Percentiles rank a stretch among this genome's conserved stretches.
These are phyloP conservation scores for Xylaria curta DNA, from an alignment of 495 filamentous ascomycete genomes.

Conservation along the genomic window DNA sequence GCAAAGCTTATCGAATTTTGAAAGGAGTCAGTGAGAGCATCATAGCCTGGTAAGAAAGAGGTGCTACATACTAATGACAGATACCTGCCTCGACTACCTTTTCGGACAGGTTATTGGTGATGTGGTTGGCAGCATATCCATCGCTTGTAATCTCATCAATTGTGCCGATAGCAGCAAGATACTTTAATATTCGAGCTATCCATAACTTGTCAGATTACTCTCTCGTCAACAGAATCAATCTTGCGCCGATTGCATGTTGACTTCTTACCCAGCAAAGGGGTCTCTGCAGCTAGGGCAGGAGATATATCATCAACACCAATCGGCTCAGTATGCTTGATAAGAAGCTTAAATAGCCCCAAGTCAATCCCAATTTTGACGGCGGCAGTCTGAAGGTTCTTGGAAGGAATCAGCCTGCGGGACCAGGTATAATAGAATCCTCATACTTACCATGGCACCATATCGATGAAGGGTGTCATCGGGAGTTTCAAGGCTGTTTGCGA, in stretches of 20 bases:
- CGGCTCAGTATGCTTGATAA: background rate
- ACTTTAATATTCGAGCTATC: background rate
- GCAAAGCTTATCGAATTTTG: background rate
- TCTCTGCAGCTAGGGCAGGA: too few species aligned
- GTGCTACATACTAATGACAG: background rate
- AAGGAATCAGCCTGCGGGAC: too few species aligned
- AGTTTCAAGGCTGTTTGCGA: background rate
- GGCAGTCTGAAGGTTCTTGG: conserved; percentile 2
- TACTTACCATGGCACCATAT: background rate
- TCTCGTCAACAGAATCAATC: too few species aligned
- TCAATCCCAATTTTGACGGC: background rate
- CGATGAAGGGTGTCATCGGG: background rate
- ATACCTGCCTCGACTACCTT: background rate
- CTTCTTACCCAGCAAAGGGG: background rate
- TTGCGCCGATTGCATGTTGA: background rate
- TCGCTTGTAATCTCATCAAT: background rate
- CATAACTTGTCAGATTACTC: background rate
- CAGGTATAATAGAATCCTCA: background rate
- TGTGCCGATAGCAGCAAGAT: background rate
- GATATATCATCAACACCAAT: background rate
- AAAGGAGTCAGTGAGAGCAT: background rate
- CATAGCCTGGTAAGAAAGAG: background rate
- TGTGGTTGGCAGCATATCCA: background rate
- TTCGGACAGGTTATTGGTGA: background rate
- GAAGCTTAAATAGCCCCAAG: background rate